A percentile compares a stretch with the other conserved stretches of the same genome.
These are phyloP conservation scores for Fraxinus latifolia DNA, from an alignment of 305 asterid species.

Conservation along the genomic window DNA sequence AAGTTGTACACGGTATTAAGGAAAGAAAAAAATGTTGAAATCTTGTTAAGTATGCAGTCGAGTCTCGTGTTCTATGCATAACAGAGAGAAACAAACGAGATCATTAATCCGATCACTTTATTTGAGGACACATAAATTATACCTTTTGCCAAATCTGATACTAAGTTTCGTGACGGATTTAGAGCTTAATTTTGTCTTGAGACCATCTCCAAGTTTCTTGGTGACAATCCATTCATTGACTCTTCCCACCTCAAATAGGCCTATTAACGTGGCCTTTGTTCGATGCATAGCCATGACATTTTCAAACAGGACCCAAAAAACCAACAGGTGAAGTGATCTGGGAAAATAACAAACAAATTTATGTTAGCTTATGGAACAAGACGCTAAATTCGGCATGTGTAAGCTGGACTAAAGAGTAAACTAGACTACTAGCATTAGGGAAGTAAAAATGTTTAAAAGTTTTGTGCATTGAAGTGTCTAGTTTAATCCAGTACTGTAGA, in stretches of 20 bases:
- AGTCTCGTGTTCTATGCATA: background rate
- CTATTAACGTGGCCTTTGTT: background rate
- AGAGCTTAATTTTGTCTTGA: background rate
- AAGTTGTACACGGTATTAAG: no score
- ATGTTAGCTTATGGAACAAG: background rate
- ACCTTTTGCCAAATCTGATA: background rate
- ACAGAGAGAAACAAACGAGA: background rate
- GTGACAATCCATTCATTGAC: background rate
- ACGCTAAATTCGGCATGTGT: background rate
- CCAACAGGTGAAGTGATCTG: background rate
- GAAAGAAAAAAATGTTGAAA: no score
- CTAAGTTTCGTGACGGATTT: background rate
- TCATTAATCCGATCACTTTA: background rate
- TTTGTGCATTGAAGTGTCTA: background rate
- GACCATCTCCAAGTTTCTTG: background rate
- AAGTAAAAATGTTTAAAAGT: background rate
- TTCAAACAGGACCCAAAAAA: background rate
- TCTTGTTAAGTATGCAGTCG: background rate
- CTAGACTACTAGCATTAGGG: background rate
- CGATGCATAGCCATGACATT: background rate
- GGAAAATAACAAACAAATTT: background rate
- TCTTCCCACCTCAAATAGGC: background rate
- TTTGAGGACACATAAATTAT: background rate
- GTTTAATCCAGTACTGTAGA: background rate
- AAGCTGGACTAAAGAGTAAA: background rate